These are phyloP conservation scores for Pleurotus pulmonarius DNA, from an alignment of 768 basidiomycete species.

Conservation along the genomic window DNA sequence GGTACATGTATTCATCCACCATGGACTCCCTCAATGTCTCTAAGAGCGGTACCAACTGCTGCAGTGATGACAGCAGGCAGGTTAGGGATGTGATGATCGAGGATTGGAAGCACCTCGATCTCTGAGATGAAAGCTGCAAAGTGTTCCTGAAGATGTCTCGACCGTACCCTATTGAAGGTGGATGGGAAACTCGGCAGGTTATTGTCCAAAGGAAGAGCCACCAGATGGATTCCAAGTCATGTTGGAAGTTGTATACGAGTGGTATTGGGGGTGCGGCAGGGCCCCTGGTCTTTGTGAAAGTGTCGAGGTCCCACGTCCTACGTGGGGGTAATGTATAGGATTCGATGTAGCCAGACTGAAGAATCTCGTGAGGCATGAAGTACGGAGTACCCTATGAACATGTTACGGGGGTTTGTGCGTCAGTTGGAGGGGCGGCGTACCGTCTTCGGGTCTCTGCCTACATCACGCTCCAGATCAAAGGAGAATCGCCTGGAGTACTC, in stretches of 20 bases:
- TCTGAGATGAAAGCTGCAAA: too few relatives aligned
- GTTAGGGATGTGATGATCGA: too few relatives aligned
- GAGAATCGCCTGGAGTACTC: neutral
- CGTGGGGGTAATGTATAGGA: neutral
- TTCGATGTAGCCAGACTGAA: neutral
- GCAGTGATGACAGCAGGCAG: too few relatives aligned
- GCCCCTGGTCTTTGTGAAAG: neutral
- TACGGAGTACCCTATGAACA: neutral
- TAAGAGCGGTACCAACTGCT: too few relatives aligned
- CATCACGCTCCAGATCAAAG: neutral
- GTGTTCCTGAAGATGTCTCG: too few relatives aligned
- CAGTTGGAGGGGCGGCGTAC: neutral
- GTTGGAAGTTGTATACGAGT: neutral
- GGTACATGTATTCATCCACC: too few relatives aligned
- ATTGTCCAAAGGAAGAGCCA: constrained; percentile 2
- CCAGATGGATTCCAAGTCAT: constrained; percentile 4
- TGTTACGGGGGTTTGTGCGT: neutral
- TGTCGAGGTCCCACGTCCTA: neutral
- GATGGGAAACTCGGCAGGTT: neutral
- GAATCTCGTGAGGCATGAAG: constrained; percentile 2
- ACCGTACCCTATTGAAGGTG: neutral
- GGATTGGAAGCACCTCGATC: too few relatives aligned
- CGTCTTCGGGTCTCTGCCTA: neutral
- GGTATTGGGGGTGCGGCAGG: neutral
- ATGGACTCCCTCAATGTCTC: too few relatives aligned